These are phyloP conservation scores for Suillus plorans DNA, from an alignment of 768 basidiomycete species.

Conservation along the genomic window DNA sequence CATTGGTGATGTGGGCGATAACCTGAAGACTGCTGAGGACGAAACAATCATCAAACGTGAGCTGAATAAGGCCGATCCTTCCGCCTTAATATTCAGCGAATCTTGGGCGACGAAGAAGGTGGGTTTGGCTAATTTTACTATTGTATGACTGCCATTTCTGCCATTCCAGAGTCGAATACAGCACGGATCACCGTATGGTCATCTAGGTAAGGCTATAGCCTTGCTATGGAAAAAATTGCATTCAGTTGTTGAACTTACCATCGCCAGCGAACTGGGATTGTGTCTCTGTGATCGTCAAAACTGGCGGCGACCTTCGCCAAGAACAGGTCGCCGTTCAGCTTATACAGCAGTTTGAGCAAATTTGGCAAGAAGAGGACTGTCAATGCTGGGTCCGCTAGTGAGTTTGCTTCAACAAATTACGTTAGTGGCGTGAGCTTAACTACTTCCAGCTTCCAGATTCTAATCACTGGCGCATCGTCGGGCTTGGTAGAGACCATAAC, in stretches of 20 bases:
- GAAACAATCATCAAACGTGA: slow-evolving; percentile 92
- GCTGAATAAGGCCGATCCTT: slow-evolving; percentile 93
- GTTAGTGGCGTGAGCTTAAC: slow-evolving; percentile 1
- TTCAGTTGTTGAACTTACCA: background rate
- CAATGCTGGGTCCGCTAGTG: slow-evolving; percentile 94
- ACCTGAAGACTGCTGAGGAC: slow-evolving; percentile 77
- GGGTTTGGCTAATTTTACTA: slow-evolving; percentile 13
- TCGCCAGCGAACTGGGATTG: slow-evolving; percentile 77
- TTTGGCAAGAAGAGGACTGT: slow-evolving; percentile 94
- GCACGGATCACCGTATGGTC: slow-evolving; percentile 92
- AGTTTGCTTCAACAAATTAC: slow-evolving; percentile 18
- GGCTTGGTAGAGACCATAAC: slow-evolving; percentile 98
- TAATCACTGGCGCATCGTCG: slow-evolving; percentile 91
- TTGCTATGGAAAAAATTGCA: slow-evolving; percentile 2
- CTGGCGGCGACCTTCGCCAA: slow-evolving; percentile 93
- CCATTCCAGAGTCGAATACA: slow-evolving; percentile 76
- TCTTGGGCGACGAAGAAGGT: slow-evolving; percentile 95
- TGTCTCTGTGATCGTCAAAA: slow-evolving; percentile 97
- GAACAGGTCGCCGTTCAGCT: slow-evolving; percentile 97
- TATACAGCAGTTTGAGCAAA: slow-evolving; percentile 87
- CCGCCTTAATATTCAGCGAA: slow-evolving; percentile 93
- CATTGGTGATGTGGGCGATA: slow-evolving; percentile 49
- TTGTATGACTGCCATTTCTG: slow-evolving; percentile 3
- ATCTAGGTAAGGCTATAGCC: slow-evolving; percentile 59
- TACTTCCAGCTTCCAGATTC: slow-evolving; percentile 79